Conservation (phyloP, 1,284 basidiomycete species). For the Megacollybia platyphylla region DNA sequence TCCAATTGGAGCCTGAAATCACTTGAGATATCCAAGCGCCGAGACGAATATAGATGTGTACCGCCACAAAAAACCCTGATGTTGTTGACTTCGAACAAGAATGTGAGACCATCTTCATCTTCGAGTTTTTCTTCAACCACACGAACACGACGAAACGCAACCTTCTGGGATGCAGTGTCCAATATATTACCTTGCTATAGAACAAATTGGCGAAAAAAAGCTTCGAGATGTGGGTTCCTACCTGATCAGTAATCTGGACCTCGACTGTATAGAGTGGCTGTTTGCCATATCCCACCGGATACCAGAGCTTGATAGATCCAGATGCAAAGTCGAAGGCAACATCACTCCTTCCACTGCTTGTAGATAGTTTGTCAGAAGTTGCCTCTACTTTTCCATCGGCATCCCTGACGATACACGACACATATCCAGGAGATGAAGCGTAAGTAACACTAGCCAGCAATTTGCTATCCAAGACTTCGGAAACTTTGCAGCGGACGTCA, state of each 20-base stretch:
- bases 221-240: conserved; percentile 14
- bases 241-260: conserved; percentile 36
- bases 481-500: conserved; percentile 41
- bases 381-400: conserved; percentile 30
- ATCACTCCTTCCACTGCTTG: conserved; percentile 22
- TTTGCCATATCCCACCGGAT: conserved; percentile 70
- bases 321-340: conserved; percentile 38
- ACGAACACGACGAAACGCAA: conserved; percentile 66
- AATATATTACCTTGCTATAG: conserved; percentile 32
- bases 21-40: not conserved
- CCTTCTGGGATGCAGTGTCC: conserved; percentile 40
- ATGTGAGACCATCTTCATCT: conserved; percentile 65
- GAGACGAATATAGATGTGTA: conserved; percentile 11
- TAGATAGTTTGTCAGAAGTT: conserved; percentile 21
- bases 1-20: conserved; percentile 75
- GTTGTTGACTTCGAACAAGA: conserved; percentile 85
- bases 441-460: conserved; percentile 33
- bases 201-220: conserved; percentile 1
- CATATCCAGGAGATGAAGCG: conserved; percentile 23
- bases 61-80: conserved; percentile 81
- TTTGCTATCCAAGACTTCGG: conserved; percentile 35
- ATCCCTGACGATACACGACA: conserved; percentile 33
- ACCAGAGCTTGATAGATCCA: conserved; percentile 65
- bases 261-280: conserved; percentile 67
- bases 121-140: conserved; percentile 67